A percentile compares a stretch with the other conserved stretches of the same genome.
These are phyloP conservation scores for Thelephora terrestris DNA, from an alignment of 1,284 basidiomycete genomes.

Conservation along the genomic window DNA sequence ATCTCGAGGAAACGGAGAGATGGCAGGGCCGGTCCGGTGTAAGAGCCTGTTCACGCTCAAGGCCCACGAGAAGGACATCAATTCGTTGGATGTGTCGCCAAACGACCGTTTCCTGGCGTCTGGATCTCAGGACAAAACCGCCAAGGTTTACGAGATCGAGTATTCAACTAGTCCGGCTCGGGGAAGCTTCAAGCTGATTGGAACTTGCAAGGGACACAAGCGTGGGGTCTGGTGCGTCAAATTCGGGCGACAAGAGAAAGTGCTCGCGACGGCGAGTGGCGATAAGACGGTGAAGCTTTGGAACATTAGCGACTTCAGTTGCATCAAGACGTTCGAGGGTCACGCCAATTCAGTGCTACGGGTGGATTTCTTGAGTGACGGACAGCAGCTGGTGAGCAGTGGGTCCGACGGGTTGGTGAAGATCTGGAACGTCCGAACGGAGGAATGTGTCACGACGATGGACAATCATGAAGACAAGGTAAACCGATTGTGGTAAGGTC, in stretches of 20 bases:
- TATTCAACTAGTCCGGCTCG: slow-evolving; percentile 34
- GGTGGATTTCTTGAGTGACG: slow-evolving; percentile 79
- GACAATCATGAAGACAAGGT: slow-evolving; percentile 97
- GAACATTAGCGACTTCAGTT: slow-evolving; percentile 86
- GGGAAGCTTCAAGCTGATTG: slow-evolving; percentile 70
- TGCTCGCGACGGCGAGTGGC: slow-evolving; percentile 88
- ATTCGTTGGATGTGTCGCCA: slow-evolving; percentile 88
- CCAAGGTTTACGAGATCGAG: slow-evolving; percentile 80
- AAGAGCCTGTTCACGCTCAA: slow-evolving; percentile 83
- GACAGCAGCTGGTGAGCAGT: slow-evolving; percentile 81
- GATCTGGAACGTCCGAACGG: slow-evolving; percentile 87
- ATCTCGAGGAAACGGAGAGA: slow-evolving; percentile 16
- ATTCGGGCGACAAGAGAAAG: slow-evolving; percentile 77
- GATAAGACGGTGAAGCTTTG: slow-evolving; percentile 93
- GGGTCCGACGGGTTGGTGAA: slow-evolving; percentile 94
- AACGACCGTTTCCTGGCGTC: slow-evolving; percentile 87
- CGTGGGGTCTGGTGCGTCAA: slow-evolving; percentile 93
- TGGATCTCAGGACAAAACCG: slow-evolving; percentile 93
- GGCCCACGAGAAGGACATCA: slow-evolving; percentile 99
- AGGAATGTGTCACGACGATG: slow-evolving; percentile 80
- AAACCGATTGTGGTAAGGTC: slow-evolving; percentile 14
- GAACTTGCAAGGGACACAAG: slow-evolving; percentile 92
- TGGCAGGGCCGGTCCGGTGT: slow-evolving; percentile 35
- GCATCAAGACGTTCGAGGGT: slow-evolving; percentile 92
- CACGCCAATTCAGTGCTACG: slow-evolving; percentile 96